phyloP scores from a whole-genome alignment of 768 basidiomycete genomes.

The Sporobolomyces phaffii region DNA sequence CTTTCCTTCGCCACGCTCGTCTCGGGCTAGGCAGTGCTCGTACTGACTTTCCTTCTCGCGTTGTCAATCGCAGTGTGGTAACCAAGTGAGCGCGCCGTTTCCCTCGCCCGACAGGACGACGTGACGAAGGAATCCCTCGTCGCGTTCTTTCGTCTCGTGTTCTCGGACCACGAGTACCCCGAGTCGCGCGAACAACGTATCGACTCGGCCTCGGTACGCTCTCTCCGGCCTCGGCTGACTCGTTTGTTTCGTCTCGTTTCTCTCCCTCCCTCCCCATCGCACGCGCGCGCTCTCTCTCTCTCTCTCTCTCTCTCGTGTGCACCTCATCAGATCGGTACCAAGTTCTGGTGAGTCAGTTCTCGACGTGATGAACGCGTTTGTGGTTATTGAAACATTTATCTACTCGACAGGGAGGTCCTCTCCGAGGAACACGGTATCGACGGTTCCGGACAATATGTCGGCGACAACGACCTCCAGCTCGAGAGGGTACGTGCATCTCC shows the following conservation, averaged over 20 bases:
- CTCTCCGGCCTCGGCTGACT: too few relatives aligned
- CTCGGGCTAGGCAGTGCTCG: too few relatives aligned
- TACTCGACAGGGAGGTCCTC: conserved; percentile 86
- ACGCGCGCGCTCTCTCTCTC: too few relatives aligned
- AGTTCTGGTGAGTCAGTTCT: conserved; percentile 48
- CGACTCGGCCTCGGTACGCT: too few relatives aligned
- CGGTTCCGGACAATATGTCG: conserved; percentile 59
- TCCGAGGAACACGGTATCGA: conserved; percentile 83
- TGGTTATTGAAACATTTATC: too few relatives aligned
- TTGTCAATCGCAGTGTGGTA: conserved; percentile 66
- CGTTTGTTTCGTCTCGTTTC: neutral
- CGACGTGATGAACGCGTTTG: too few relatives aligned
- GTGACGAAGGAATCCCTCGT: too few relatives aligned
- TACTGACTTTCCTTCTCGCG: neutral
- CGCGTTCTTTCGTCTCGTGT: too few relatives aligned
- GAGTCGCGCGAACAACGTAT: too few relatives aligned
- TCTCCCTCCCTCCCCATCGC: too few relatives aligned
- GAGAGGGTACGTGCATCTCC: conserved; percentile 58
- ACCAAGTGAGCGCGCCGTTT: conserved; percentile 72
- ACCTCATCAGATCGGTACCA: conserved; percentile 42
- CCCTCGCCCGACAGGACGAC: neutral
- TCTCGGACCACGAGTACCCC: too few relatives aligned
- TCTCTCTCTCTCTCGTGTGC: neutral
- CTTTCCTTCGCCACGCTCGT: neutral
- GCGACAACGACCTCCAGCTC: conserved; percentile 87